phyloP scores from a whole-genome alignment of 192 early-diverging fungal genomes.

The Coemansia sp. region DNA sequence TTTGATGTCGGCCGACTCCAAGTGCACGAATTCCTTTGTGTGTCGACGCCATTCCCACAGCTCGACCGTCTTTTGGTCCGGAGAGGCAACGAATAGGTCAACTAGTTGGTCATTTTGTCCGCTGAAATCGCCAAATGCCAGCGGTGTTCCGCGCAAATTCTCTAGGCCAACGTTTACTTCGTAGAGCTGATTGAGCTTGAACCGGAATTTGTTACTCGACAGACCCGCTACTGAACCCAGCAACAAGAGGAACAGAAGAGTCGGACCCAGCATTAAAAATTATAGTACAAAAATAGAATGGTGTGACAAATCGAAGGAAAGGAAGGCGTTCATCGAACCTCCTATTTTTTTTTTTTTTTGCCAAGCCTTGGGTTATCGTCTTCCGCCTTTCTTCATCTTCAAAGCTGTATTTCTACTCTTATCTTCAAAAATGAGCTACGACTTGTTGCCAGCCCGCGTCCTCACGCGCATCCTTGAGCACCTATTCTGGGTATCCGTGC shows the following conservation, averaged over 20 bases:
- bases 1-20: conserved; percentile 56
- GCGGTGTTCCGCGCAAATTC: conserved; percentile 67
- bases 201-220: conserved; percentile 38
- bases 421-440: background rate
- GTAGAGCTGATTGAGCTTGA: conserved; percentile 60
- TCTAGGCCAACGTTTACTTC: conserved; percentile 63
- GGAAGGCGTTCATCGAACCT: too few species aligned
- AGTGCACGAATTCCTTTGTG: conserved; percentile 41
- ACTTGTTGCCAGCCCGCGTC: conserved; percentile 11
- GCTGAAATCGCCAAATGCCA: conserved; percentile 86
- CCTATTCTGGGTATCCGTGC: conserved; percentile 30
- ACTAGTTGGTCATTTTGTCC: conserved; percentile 68
- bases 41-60: conserved; percentile 71
- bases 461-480: conserved; percentile 29
- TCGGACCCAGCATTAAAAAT: background rate
- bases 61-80: conserved; percentile 65
- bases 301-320: too few species aligned
- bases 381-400: background rate
- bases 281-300: conserved; percentile 1
- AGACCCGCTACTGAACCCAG: conserved; percentile 9
- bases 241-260: background rate
- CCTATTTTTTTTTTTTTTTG: too few species aligned
- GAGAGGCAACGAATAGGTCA: conserved; percentile 71
- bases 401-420: background rate
- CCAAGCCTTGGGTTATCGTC: too few species aligned